Base-by-base conservation (phyloP, 306 rosid genomes). In the Prunus armeniaca region DNA sequence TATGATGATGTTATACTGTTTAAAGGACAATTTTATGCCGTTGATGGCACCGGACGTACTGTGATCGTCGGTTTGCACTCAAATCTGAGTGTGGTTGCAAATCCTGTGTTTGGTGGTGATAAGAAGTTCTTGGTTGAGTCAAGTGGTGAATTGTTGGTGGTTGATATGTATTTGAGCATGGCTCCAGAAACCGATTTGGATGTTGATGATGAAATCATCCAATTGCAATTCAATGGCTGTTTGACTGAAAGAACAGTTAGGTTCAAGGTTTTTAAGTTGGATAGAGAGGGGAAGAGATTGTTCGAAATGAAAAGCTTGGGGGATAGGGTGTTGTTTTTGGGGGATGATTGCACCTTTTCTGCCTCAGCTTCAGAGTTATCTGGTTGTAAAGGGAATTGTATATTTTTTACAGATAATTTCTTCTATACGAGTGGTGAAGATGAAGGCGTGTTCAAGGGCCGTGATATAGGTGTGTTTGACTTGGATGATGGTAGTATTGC, bases 31-130 rank as follows among this genome's bases (percentile, higher is more conserved):
- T 84, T 88, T 47, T 82, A 77, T 75, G 97, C 96, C 9, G 96
- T 89, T 46, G 98, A 95, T 63, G 12, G 67, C 47, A 84, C 84
- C 0, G 97, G 98, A 30, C 83, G 89, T 54, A 74, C 96, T 0
- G 91, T 92, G 2, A 14, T 38, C 9, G 90, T 95, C 13, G 81
- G 83, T 28, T 60, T 72, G 75, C 77, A 83, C 24, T 75, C 66
- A 18, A 45, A n/a, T 12, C 46, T 89, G 15, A 79, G 22, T 18
- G 32, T 85, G 63, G 85, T 78, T n/a, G 96, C 91, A 0, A 89
- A 76, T 6, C 74, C 96, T 3, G 97, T 90, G 79, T 95, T 86
- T 65, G 97, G 98, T 4, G 98, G 97, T 12, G 97, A 95, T 68
- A 95, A 86, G 91, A 95, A 92, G 81, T 88, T 79, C 28, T 63